Conservation (phyloP, 257 asterid species). For the Henckelia pumila region DNA sequence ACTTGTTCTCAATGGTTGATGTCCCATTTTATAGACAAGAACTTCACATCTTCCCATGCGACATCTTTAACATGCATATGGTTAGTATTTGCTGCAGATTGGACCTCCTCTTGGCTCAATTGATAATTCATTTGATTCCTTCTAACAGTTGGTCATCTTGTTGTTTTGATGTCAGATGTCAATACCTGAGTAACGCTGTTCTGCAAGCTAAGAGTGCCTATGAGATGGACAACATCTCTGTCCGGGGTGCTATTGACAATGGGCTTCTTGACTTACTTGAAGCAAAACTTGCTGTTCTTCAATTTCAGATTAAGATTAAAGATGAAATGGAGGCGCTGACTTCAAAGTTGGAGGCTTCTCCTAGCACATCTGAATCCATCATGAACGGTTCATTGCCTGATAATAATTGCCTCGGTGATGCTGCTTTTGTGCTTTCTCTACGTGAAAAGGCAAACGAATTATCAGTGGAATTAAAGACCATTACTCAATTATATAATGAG, state of each 20-base stretch:
- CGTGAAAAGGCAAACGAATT: slow-evolving; percentile 72
- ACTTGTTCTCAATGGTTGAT: not conserved
- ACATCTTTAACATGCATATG: not conserved
- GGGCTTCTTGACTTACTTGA: slow-evolving; percentile 96
- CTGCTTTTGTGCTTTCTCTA: slow-evolving; percentile 33
- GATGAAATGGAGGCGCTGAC: slow-evolving; percentile 74
- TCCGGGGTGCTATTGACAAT: slow-evolving; percentile 59
- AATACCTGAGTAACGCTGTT: slow-evolving; percentile 94
- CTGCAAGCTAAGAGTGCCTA: slow-evolving; percentile 95
- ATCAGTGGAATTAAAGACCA: slow-evolving; percentile 78
- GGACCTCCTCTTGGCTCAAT: not conserved
- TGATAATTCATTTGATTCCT: slow-evolving; percentile 5
- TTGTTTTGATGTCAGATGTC: slow-evolving; percentile 69
- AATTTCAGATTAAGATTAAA: slow-evolving; percentile 88
- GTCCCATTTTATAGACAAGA: not conserved
- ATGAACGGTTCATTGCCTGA: slow-evolving; percentile 39
- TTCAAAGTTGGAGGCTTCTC: slow-evolving; percentile 57
- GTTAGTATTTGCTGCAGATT: slow-evolving; percentile 16
- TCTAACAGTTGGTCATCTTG: slow-evolving; percentile 26
- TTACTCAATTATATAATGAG: slow-evolving; percentile 90
- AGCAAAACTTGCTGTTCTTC: slow-evolving; percentile 95
- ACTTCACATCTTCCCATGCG: not conserved
- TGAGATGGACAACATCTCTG: slow-evolving; percentile 52
- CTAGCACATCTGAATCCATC: slow-evolving; percentile 44
- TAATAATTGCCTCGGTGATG: slow-evolving; percentile 33